Base-by-base conservation (phyloP, 2,329 filamentous ascomycete genomes). In the Fusarium sp. region DNA sequence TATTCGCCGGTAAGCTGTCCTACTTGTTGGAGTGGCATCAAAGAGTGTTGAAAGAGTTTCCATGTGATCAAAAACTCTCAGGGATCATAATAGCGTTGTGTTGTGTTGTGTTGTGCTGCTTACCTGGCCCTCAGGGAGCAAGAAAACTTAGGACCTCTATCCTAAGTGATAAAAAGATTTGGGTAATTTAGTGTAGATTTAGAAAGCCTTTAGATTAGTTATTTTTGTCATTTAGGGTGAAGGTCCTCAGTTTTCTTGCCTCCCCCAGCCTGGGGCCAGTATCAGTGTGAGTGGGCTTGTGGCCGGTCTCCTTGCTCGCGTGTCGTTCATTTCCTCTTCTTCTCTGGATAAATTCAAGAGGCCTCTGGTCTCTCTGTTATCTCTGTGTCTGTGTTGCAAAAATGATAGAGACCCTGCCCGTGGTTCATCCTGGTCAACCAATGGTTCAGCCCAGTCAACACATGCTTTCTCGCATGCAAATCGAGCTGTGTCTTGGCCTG, bases 401-500 rank as follows among this genome's bases (percentile, higher is more conserved):
- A n/a, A 38, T 64, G 46, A 52, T 52, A 57, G 25, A 58, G 37
- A 53, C 67, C 67, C 67, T 71, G 57, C 52, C 28, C 49, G 38
- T 46, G 37, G 44, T 37, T 59, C 43, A 61, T 60, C 33, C 33
- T 52, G 25, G 35, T 25, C 44, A 64, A 40, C 75, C 75, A 77
- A 77, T 77, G 59, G 38, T 44, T 70, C 59, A 52, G 61, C 69
- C 61, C 65, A 57, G 52, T 67, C 65, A 58, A 67, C 63, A 60
- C 75, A 77, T 77, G 73, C 68, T 69, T 67, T 67, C 64, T 67
- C 53, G 69, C 65, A 73, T 66, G 59, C 60, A 52, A 66, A 75
- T 76, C 74, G 63, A 71, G 64, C 60, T 72, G 64, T 59, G 67
- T 60, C 75, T 77, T 77, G 75, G 73, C 75, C 58, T 77, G 73